Evolutionary conservation across 148 eudicot genomes (phyloP).

Genomic region (Arbutus unedo): DNA sequence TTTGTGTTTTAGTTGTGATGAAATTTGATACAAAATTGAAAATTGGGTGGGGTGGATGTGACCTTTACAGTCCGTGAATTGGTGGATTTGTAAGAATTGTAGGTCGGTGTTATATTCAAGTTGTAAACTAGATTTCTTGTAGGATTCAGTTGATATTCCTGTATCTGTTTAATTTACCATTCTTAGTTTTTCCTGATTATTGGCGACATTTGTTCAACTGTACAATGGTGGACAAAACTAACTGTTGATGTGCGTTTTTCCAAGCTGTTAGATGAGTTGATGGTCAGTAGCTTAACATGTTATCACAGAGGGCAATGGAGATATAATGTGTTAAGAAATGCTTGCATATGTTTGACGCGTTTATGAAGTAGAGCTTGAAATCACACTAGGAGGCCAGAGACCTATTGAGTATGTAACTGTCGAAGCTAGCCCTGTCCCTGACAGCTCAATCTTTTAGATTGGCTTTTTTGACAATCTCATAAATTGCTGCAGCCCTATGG

Average conservation of each 20-base stretch:
- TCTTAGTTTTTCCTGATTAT: not conserved
- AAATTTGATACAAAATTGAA: not conserved
- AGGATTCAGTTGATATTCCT: not conserved
- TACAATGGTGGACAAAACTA: not conserved
- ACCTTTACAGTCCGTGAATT: not conserved
- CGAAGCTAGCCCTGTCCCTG: not conserved
- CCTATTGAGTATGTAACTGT: no score
- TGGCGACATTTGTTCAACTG: no score
- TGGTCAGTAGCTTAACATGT: not conserved
- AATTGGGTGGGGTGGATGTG: not conserved
- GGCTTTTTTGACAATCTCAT: not conserved
- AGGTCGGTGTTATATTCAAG: not conserved
- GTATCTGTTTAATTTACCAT: not conserved
- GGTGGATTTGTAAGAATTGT: not conserved
- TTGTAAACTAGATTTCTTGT: not conserved
- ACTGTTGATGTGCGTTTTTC: not conserved
- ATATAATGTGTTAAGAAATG: not conserved
- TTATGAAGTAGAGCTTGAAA: not conserved
- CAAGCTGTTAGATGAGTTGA: not conserved
- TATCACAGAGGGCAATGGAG: not conserved
- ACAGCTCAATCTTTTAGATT: not conserved
- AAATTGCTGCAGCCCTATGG: not conserved
- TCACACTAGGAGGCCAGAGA: not conserved
- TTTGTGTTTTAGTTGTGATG: not conserved
- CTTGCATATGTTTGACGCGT: not conserved